These are phyloP conservation scores for Cenococcum geophilum DNA, from an alignment of 495 filamentous ascomycete genomes.

Conservation along the genomic window DNA sequence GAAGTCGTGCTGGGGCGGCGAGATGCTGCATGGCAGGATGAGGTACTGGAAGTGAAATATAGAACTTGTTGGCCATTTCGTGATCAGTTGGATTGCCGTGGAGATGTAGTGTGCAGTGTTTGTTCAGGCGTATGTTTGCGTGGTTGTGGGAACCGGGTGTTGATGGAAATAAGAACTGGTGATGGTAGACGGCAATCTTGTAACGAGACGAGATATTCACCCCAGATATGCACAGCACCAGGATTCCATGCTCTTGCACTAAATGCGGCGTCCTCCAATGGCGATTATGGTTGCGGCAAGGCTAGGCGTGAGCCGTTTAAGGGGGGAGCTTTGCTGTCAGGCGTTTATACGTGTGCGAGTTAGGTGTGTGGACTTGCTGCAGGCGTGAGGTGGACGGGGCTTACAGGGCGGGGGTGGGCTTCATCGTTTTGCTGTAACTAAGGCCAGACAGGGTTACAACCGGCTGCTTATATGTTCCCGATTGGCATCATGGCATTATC, in stretches of 20 bases:
- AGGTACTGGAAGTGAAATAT: constrained; percentile 23
- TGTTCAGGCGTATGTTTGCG: background rate
- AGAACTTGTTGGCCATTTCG: constrained; percentile 25
- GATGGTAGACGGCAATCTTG: background rate
- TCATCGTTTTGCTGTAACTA: constrained; percentile 1
- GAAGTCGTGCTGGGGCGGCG: constrained; percentile 45
- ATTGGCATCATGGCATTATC: constrained; percentile 25
- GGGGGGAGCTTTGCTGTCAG: constrained; percentile 27
- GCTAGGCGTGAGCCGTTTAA: too few species aligned
- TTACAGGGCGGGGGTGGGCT: background rate
- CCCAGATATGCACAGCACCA: constrained; percentile 1
- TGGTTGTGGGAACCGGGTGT: background rate
- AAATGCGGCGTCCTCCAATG: background rate
- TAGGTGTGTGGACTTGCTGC: constrained; percentile 13
- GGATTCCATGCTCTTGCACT: background rate
- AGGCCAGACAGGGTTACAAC: background rate
- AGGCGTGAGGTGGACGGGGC: constrained; percentile 25
- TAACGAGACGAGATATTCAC: background rate
- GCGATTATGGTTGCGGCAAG: too few species aligned
- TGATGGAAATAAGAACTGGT: background rate
- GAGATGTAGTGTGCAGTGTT: background rate
- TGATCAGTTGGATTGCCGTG: background rate
- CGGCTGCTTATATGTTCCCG: constrained; percentile 18
- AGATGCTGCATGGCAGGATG: constrained; percentile 21
- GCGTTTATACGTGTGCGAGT: constrained; percentile 24